phyloP scores from a whole-genome alignment of 257 asterid species.

The Prunella vulgaris region DNA sequence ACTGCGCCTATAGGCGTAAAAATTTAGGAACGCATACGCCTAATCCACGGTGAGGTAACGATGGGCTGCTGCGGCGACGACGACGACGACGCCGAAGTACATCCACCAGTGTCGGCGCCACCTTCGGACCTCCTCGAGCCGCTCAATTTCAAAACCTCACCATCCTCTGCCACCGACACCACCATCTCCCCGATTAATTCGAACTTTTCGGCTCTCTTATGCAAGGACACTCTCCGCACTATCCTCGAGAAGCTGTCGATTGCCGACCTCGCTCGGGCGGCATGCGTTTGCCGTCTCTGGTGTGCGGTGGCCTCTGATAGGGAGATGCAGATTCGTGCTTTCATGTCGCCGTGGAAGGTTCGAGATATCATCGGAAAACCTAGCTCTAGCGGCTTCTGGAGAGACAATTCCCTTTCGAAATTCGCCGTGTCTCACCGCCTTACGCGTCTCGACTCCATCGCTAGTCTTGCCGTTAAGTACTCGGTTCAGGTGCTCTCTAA shows the following conservation, averaged over 20 bases:
- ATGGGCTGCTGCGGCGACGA: conserved; percentile 52
- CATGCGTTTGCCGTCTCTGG: conserved; percentile 85
- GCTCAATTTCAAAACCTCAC: conserved; percentile 16
- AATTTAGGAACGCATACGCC: conserved; percentile 8
- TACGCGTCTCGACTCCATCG: conserved; percentile 63
- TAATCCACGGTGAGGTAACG: neutral
- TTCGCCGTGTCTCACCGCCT: conserved; percentile 85
- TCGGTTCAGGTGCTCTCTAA: conserved; percentile 68
- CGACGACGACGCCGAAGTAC: conserved; percentile 25
- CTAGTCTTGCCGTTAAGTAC: conserved; percentile 95
- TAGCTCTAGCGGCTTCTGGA: conserved; percentile 80
- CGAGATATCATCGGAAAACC: conserved; percentile 75
- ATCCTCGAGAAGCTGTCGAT: conserved; percentile 62
- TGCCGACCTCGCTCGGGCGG: conserved; percentile 76
- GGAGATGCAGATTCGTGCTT: conserved; percentile 66
- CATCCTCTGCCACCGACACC: conserved; percentile 14
- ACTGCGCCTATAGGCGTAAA: neutral
- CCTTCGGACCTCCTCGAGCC: conserved; percentile 38
- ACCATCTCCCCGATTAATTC: conserved; percentile 88
- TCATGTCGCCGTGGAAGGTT: conserved; percentile 82
- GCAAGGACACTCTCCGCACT: conserved; percentile 77
- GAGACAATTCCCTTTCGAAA: conserved; percentile 72
- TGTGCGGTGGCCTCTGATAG: conserved; percentile 69
- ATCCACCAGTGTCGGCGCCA: neutral
- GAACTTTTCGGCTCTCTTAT: conserved; percentile 65